Evolutionary conservation across 2,329 filamentous ascomycete genomes (phyloP).

Genomic region (Penicillium frequentans): DNA sequence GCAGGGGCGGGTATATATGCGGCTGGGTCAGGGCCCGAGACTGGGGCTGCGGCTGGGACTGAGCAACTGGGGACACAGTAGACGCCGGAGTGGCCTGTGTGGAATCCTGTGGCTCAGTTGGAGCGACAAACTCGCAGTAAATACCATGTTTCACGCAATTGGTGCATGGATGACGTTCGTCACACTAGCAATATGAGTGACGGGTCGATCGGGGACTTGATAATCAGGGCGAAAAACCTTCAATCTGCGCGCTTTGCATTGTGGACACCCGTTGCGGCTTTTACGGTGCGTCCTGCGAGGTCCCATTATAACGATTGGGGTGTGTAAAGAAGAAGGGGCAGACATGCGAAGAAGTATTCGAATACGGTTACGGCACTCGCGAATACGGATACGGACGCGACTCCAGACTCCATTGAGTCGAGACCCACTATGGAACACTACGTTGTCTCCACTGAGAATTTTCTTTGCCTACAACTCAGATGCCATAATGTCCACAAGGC

Average conservation of each 20-base stretch:
- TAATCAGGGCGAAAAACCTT: slow-evolving; percentile 18
- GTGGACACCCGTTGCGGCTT: slow-evolving; percentile 28
- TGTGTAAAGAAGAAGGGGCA: not conserved
- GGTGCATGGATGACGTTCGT: slow-evolving; percentile 26
- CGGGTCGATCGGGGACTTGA: not conserved
- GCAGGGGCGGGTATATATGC: not conserved
- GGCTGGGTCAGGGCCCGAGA: not conserved
- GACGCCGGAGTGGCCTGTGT: not conserved
- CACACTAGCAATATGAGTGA: slow-evolving; percentile 20
- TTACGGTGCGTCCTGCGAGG: slow-evolving; percentile 28
- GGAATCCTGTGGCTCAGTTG: not conserved
- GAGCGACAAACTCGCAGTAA: slow-evolving; percentile 20
- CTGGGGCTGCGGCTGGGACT: not conserved
- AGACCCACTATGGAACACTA: too few species aligned
- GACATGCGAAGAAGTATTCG: slow-evolving; percentile 7
- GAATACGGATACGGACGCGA: slow-evolving; percentile 16
- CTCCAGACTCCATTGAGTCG: not conserved
- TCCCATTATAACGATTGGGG: slow-evolving; percentile 11
- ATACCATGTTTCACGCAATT: slow-evolving; percentile 27
- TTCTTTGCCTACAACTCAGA: not conserved
- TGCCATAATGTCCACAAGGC: too few species aligned
- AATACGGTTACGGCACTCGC: slow-evolving; percentile 12
- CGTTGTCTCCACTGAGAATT: not conserved
- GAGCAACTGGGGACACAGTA: slow-evolving; percentile 2
- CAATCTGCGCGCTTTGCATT: slow-evolving; percentile 25